Evolutionary conservation across 345 rosid species (phyloP).

Genomic region (Streptanthus diversifolius): DNA sequence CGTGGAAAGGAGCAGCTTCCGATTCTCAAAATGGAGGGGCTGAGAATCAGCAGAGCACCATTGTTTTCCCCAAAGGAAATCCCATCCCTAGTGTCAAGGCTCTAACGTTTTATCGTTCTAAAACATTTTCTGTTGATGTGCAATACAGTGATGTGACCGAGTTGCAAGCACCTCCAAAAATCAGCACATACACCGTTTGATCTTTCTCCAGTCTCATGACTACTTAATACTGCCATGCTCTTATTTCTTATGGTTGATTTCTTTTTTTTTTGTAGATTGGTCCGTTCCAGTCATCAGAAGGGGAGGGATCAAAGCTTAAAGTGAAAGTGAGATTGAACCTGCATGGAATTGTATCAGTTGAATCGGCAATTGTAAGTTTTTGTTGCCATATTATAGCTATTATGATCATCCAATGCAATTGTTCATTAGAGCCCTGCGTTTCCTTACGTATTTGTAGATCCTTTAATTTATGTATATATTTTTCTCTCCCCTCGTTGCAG

Average conservation of each 20-base stretch:
- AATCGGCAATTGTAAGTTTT: slow-evolving; percentile 76
- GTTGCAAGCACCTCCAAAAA: slow-evolving; percentile 62
- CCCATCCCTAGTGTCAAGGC: slow-evolving; percentile 85
- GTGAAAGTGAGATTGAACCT: slow-evolving; percentile 78
- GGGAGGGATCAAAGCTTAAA: slow-evolving; percentile 79
- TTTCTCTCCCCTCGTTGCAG: slow-evolving; percentile 36
- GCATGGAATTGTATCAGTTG: slow-evolving; percentile 83
- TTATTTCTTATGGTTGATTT: slow-evolving; percentile 21
- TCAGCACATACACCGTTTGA: slow-evolving; percentile 75
- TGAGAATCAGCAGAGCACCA: slow-evolving; percentile 70
- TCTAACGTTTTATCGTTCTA: slow-evolving; percentile 72
- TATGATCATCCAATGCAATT: not conserved
- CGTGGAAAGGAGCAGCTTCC: slow-evolving; percentile 74
- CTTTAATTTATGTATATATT: not conserved
- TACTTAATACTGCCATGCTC: not conserved
- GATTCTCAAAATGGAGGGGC: slow-evolving; percentile 58
- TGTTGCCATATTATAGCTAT: not conserved
- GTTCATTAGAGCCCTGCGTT: not conserved
- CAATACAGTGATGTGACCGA: slow-evolving; percentile 63
- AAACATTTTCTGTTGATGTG: slow-evolving; percentile 73
- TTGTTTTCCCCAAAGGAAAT: slow-evolving; percentile 88
- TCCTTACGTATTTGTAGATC: not conserved
- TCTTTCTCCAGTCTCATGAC: not conserved
- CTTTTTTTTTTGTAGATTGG: slow-evolving; percentile 57
- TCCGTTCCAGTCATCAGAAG: slow-evolving; percentile 74